A percentile compares a stretch with the other conserved stretches of the same genome.
Evolutionary conservation across 129 eudicot genomes (phyloP).

Genomic region (Escallonia rubra): DNA sequence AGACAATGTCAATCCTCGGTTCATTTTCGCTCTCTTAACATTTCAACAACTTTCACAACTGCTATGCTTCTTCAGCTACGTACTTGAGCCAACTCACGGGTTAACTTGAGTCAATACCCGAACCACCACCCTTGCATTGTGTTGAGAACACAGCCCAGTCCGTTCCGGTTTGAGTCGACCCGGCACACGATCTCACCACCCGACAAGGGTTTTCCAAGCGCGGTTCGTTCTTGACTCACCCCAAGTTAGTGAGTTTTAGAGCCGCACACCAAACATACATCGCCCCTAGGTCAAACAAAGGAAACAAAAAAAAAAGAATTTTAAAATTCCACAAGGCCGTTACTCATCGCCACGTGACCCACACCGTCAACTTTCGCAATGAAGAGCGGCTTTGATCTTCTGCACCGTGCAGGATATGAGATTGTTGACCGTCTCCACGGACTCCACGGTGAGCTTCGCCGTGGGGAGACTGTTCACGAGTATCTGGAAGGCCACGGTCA

Average conservation of each 20-base stretch:
- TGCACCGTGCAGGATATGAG: constrained; percentile 94
- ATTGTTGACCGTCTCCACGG: constrained; percentile 93
- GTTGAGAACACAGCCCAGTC: constrained; percentile 13
- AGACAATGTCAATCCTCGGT: too few species aligned
- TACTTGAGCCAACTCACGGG: constrained; percentile 24
- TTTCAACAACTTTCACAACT: neutral
- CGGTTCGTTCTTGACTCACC: constrained; percentile 99
- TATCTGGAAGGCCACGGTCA: constrained; percentile 91
- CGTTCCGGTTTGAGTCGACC: neutral
- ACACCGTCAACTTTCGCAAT: constrained; percentile 46
- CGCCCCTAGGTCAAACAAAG: neutral
- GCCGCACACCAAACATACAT: neutral
- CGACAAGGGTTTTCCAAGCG: constrained; percentile 41
- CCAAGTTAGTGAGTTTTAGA: constrained; percentile 11
- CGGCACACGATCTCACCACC: constrained; percentile 17
- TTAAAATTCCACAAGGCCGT: neutral
- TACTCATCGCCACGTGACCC: neutral
- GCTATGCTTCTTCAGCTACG: neutral
- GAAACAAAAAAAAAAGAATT: too few species aligned
- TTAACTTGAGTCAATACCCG: constrained; percentile 97
- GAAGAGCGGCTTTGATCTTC: constrained; percentile 82
- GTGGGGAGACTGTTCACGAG: constrained; percentile 89
- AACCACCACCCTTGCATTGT: constrained; percentile 79
- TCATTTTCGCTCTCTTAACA: too few species aligned
- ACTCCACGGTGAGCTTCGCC: constrained; percentile 92